These are phyloP conservation scores for Sindora glabra DNA, from an alignment of 306 rosid species.

Conservation along the genomic window DNA sequence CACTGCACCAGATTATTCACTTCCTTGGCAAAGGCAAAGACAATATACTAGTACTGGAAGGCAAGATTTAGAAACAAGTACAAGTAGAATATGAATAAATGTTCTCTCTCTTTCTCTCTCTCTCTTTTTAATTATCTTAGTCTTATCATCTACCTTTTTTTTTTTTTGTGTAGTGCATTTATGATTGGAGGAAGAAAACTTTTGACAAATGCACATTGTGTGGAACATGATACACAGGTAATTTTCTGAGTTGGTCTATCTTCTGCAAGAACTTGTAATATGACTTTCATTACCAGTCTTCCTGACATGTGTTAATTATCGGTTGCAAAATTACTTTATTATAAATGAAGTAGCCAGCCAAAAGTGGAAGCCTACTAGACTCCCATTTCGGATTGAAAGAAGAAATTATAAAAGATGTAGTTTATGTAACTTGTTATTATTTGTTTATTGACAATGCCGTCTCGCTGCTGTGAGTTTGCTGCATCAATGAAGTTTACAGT, in stretches of 20 bases:
- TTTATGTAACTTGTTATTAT: background rate
- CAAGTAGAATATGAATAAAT: background rate
- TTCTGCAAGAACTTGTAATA: slow-evolving; percentile 12
- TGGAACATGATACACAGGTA: slow-evolving; percentile 95
- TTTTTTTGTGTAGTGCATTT: slow-evolving; percentile 71
- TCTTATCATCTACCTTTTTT: slow-evolving; percentile 19
- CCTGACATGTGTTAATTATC: too few species aligned
- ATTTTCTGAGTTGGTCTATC: slow-evolving; percentile 12
- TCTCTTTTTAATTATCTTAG: background rate
- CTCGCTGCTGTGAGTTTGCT: background rate
- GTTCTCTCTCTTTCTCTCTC: too few species aligned
- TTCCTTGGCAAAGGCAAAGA: slow-evolving; percentile 99
- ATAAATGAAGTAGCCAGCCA: too few species aligned
- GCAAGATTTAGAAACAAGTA: slow-evolving; percentile 42
- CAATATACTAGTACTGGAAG: slow-evolving; percentile 95
- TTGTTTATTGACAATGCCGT: background rate
- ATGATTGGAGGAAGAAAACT: slow-evolving; percentile 85
- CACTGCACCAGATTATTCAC: slow-evolving; percentile 91
- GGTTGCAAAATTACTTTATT: too few species aligned
- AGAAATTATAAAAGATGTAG: background rate
- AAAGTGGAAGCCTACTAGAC: background rate
- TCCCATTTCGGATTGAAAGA: slow-evolving; percentile 2
- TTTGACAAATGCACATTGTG: slow-evolving; percentile 95
- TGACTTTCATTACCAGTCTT: background rate
- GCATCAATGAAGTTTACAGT: background rate